Base-by-base conservation (phyloP, 2,329 filamentous ascomycete genomes). In the Diplocarpon rosae region DNA sequence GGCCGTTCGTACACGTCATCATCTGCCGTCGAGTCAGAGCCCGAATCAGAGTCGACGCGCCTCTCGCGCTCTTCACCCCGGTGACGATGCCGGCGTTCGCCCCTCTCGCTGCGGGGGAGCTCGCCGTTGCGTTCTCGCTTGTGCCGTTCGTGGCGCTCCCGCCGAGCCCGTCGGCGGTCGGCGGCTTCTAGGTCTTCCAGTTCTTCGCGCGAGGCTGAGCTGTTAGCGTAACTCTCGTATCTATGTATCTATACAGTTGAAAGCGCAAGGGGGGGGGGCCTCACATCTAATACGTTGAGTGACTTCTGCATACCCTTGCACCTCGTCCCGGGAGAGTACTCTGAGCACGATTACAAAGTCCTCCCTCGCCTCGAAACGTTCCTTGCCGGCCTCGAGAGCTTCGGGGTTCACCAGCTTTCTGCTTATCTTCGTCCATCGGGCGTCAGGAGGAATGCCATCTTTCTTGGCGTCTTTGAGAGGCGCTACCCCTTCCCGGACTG, bases 281-380 rank as follows among this genome's bases (percentile, higher is more conserved):
- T 59, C 69, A 86, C 83, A 84, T 76, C 88, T 76, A 49, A 95
- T 76, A 59, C 86, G 78, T 52, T 81, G 78, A 9, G 90, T 95
- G 39, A 82, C 83, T 51, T 80, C 75, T 11, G 88, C 87, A 60
- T 94, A 88, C 29, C 78, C 80, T 63, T 94, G 83, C 45, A 96
- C 94, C 59, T 96, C 88, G 54, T 93, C 85, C 63, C 84, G 85
- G 38, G 78, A 85, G 60, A 96, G 64, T 7, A 95, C 90, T 45
- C 89, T 74, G 45, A 96, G 70, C 2, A 95, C 88, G 62, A 95
- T 95, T 47, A 96, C 88, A 63, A 88, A 93, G 59, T 95, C 88
- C 48, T 88, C 77, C n/a, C 88, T 77, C 56, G 93, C 85, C 64
- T 96, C 90, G 54, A 84, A 96, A 27, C 90, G 75, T 66, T 95